phyloP scores from a whole-genome alignment of 163 green algal genomes.

The Volvox carteri region DNA sequence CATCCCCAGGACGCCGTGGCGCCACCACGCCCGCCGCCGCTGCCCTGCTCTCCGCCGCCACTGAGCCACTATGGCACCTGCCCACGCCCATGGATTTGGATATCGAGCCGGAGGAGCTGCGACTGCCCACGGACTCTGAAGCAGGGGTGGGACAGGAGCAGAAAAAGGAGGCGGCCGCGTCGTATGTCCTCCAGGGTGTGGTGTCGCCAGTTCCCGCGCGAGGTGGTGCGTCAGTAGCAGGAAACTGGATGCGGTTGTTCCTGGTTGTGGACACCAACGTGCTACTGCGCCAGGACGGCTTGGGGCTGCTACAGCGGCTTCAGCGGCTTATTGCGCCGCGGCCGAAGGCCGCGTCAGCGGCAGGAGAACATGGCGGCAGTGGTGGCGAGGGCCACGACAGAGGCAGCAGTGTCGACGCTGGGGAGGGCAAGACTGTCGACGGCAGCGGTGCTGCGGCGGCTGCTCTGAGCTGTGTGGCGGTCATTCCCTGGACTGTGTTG shows the following conservation, averaged over 20 bases:
- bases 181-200: no score
- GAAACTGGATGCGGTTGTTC: neutral
- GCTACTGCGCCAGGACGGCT: constrained; percentile 19
- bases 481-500: constrained; percentile 49
- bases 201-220: no score
- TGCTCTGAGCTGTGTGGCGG: constrained; percentile 22
- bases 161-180: no score
- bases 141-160: no score
- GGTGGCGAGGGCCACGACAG: neutral
- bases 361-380: neutral
- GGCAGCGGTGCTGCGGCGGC: neutral
- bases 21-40: neutral
- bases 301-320: constrained; percentile 13
- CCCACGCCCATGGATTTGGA: constrained; percentile 37
- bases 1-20: no score
- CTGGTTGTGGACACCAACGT: constrained; percentile 48
- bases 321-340: neutral
- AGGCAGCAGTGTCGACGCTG: neutral
- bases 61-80: constrained; percentile 16
- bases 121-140: neutral
- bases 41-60: neutral
- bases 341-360: neutral
- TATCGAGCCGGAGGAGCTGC: neutral
- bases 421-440: neutral
- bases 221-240: neutral